These are phyloP conservation scores for Claviceps sorghi DNA, from an alignment of 2,329 filamentous ascomycete genomes.

Conservation along the genomic window DNA sequence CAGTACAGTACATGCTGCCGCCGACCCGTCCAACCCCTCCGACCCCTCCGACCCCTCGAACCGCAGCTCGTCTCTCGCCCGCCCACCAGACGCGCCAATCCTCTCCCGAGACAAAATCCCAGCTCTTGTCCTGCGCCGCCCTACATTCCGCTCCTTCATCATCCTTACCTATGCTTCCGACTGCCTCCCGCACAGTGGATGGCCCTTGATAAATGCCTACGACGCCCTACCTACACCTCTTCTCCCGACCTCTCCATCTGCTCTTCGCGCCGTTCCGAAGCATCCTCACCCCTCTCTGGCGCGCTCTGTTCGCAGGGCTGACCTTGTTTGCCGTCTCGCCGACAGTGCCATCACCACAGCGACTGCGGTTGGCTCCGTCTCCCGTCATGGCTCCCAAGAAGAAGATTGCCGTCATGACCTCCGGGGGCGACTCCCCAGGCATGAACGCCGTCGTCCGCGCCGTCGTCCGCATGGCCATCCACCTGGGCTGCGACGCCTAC, in stretches of 20 bases:
- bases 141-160: not conserved
- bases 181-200: not conserved
- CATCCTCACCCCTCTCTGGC: constrained; percentile 15
- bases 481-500: constrained; percentile 66
- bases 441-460: constrained; percentile 89
- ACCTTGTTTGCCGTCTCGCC: constrained; percentile 3
- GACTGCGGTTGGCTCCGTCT: constrained; percentile 1
- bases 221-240: constrained; percentile 13
- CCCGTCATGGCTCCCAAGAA: constrained; percentile 35
- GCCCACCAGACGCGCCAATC: not conserved
- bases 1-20: too few species aligned
- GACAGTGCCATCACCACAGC: constrained; percentile 7
- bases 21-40: not conserved
- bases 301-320: constrained; percentile 9
- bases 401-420: constrained; percentile 84
- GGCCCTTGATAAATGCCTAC: constrained; percentile 13
- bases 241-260: constrained; percentile 17
- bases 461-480: constrained; percentile 80
- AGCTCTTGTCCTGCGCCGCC: not conserved
- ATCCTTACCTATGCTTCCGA: not conserved
- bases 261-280: constrained; percentile 14
- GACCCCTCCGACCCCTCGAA: not conserved
- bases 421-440: constrained; percentile 82
- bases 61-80: not conserved
- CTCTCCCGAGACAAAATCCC: not conserved